phyloP scores from a whole-genome alignment of 73 alveolate species.

The Halteria grandinella region DNA sequence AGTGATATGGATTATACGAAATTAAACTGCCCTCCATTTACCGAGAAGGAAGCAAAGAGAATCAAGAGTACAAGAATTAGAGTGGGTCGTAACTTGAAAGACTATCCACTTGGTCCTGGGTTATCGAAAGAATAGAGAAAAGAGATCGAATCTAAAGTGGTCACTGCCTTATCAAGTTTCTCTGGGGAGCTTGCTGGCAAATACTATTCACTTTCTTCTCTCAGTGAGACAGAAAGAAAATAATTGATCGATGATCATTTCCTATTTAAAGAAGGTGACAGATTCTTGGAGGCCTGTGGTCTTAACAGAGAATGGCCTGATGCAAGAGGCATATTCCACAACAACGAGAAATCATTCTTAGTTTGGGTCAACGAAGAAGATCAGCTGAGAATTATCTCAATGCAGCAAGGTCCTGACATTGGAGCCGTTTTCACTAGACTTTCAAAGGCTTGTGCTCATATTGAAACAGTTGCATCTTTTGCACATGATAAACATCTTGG shows the following conservation, averaged over 20 bases:
- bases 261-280: conserved; percentile 60
- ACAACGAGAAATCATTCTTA: neutral
- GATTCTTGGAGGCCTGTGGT: conserved; percentile 42
- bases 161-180: conserved; percentile 22
- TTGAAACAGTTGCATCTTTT: conserved; percentile 52
- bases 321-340: neutral
- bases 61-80: conserved; percentile 40
- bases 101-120: conserved; percentile 32
- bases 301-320: conserved; percentile 16
- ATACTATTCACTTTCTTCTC: conserved; percentile 21
- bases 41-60: conserved; percentile 12
- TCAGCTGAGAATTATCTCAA: conserved; percentile 39
- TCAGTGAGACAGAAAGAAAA: conserved; percentile 26
- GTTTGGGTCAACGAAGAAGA: conserved; percentile 60
- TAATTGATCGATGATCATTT: conserved; percentile 45
- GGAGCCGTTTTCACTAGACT: conserved; percentile 50
- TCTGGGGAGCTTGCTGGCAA: conserved; percentile 28
- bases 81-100: conserved; percentile 56
- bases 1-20: conserved; percentile 44
- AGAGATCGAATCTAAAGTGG: conserved; percentile 26
- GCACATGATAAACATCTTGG: conserved; percentile 61
- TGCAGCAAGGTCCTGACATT: conserved; percentile 18
- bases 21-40: conserved; percentile 32
- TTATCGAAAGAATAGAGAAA: conserved; percentile 23
- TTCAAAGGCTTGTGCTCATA: conserved; percentile 29